These are phyloP conservation scores for Abelmoschus esculentus DNA, from an alignment of 345 rosid species.

Conservation along the genomic window DNA sequence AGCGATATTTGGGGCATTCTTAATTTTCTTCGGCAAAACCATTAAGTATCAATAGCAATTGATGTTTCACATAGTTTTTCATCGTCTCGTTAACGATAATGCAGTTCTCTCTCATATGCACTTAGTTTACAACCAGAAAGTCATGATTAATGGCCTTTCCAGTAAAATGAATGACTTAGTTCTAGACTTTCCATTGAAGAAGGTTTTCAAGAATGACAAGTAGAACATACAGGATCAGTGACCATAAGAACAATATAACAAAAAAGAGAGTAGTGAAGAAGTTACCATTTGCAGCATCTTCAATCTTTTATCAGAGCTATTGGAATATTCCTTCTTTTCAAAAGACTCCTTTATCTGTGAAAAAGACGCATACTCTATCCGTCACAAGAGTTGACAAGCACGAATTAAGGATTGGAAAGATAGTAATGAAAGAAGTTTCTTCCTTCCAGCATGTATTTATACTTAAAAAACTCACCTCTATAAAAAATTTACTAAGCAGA, in stretches of 20 bases:
- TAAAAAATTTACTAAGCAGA: neutral
- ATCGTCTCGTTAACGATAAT: neutral
- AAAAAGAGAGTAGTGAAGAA: neutral
- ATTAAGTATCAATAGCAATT: neutral
- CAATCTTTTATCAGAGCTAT: conserved; percentile 29
- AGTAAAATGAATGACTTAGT: neutral
- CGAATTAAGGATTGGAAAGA: neutral
- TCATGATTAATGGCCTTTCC: neutral
- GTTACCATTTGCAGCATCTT: conserved; percentile 54
- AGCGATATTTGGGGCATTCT: neutral
- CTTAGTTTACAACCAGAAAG: neutral
- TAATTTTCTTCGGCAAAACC: neutral
- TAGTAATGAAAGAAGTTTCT: neutral
- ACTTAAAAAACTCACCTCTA: neutral
- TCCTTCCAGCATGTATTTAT: neutral
- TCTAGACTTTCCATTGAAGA: neutral
- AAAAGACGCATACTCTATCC: conserved; percentile 2
- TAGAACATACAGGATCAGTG: neutral
- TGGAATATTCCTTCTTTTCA: conserved; percentile 26
- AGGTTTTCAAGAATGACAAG: neutral
- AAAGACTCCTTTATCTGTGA: conserved; percentile 49
- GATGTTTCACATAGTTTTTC: conserved; percentile 5
- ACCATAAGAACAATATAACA: neutral
- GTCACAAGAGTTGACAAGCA: neutral
- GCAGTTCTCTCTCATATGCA: neutral